Evolutionary conservation across 805 yeast genomes (phyloP).

Genomic region (Debaryomyces hansenii): DNA sequence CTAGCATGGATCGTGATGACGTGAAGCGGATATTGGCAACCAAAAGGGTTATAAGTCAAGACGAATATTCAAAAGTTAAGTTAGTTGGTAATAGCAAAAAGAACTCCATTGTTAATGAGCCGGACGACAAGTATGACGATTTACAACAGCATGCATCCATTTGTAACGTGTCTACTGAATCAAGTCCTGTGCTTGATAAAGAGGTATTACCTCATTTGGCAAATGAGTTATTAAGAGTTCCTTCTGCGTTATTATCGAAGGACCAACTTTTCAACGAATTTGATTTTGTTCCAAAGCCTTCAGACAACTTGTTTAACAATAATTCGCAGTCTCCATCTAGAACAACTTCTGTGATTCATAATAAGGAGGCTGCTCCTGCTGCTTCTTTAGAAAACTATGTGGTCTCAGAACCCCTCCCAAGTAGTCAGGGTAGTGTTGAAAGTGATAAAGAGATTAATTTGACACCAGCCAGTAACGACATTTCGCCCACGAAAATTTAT

Average conservation of each 20-base stretch:
- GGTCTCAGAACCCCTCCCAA: conserved; percentile 31
- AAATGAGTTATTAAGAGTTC: conserved; percentile 29
- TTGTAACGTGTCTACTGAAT: conserved; percentile 22
- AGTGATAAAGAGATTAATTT: neutral
- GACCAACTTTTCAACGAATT: conserved; percentile 31
- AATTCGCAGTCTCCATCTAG: conserved; percentile 5
- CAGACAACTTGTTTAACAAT: conserved; percentile 1
- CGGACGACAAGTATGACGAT: conserved; percentile 24
- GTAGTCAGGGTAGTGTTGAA: conserved; percentile 6
- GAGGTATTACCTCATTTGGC: conserved; percentile 38
- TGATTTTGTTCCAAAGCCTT: conserved; percentile 13
- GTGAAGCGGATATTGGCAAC: conserved; percentile 40
- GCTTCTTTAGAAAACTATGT: conserved; percentile 12
- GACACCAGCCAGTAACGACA: neutral
- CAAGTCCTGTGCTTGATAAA: conserved; percentile 10
- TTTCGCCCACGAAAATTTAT: neutral
- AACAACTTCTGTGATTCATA: conserved; percentile 10
- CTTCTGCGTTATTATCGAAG: conserved; percentile 25
- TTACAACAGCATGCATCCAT: conserved; percentile 35
- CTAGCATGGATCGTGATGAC: conserved; percentile 49
- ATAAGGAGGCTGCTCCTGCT: conserved; percentile 21
- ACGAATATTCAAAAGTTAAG: conserved; percentile 39
- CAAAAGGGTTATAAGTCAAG: conserved; percentile 39
- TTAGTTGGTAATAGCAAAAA: conserved; percentile 20
- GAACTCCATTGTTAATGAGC: conserved; percentile 26